phyloP scores from a whole-genome alignment of 2,329 filamentous ascomycete genomes.

The Stemphylium beticola region DNA sequence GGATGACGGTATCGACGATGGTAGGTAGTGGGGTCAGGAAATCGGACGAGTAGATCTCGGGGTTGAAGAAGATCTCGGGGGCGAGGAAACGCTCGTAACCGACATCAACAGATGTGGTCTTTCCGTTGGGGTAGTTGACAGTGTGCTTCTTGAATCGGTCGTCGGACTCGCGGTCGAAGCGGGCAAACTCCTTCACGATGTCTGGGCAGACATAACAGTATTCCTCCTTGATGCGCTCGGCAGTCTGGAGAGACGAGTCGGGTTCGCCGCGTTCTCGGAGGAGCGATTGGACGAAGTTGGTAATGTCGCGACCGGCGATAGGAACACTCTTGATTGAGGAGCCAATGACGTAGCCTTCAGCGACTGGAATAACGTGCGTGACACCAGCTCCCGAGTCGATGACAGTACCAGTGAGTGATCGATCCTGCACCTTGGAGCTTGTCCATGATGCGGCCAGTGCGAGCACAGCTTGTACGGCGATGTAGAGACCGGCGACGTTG shows the following conservation, averaged over 20 bases:
- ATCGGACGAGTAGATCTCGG: slow-evolving; percentile 98
- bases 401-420: slow-evolving; percentile 94
- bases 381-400: slow-evolving; percentile 99
- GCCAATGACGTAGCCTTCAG: slow-evolving; percentile 97
- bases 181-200: slow-evolving; percentile 97
- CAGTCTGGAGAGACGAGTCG: slow-evolving; percentile 95
- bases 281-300: slow-evolving; percentile 96
- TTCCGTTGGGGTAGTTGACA: slow-evolving; percentile 84
- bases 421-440: slow-evolving; percentile 94
- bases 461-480: slow-evolving; percentile 96
- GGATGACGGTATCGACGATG: slow-evolving; percentile 95
- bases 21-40: slow-evolving; percentile 94
- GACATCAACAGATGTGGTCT: slow-evolving; percentile 84
- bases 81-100: slow-evolving; percentile 98
- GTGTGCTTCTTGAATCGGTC: slow-evolving; percentile 88
- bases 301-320: slow-evolving; percentile 96
- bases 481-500: slow-evolving; percentile 98
- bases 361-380: slow-evolving; percentile 97
- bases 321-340: slow-evolving; percentile 99
- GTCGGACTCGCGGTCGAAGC: slow-evolving; percentile 88
- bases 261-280: slow-evolving; percentile 95
- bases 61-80: slow-evolving; percentile 99
- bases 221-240: slow-evolving; percentile 97
- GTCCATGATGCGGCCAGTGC: slow-evolving; percentile 98
- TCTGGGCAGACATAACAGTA: slow-evolving; percentile 98